Evolutionary conservation across 2,329 filamentous ascomycete species (phyloP), one percentile per base, ranked within the genome.

Genomic region (Ceratocystiopsis brevicomis): DNA sequence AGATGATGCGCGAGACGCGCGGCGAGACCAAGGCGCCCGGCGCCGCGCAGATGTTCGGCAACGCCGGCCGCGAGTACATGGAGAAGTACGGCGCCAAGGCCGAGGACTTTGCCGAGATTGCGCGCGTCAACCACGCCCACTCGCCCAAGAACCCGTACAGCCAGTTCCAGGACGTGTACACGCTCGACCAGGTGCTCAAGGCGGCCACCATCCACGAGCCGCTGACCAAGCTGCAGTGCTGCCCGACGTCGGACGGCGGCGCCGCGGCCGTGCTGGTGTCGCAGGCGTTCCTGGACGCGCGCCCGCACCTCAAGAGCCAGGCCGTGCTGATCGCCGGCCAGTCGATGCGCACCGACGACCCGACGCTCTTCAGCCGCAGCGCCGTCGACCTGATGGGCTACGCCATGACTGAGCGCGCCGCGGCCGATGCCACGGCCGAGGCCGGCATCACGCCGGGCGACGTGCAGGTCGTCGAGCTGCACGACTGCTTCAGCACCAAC

Each of bases 191-290:
- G 61, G 69, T 96, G 57, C 61, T 84, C 56, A 67, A 78, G 35
- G 65, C 83, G 0, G 68, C 83, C 47, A 81, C 76, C 70, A 83
- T 96, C 60, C 77, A 84, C 63, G 75, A 76, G 50, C 88, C 88
- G 15, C 71, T 96, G 44, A 96, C 90, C 46, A 96, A 95, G 64
- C 77, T 96, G n/a, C 90, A 96, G 65, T 96, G 88, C 71, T 95
- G 88, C 63, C 88, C 90, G 1, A 96, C 88, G 1, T 93, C 85
- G 0, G 90, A 96, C 60, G 88, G 88, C 40, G 83, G 79, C 39
- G 88, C 86, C 1, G 86, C 90, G 1, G 84, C 83, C 14, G 78
- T 96, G 32, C 66, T 98, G 42, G 86, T 94, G 44, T 93, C 85
- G 0, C 79, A 94, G 61, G 72, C 70, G 40, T 96, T 95, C 70